These are phyloP conservation scores for Acacia concinna DNA, from an alignment of 331 rosid species.

Conservation along the genomic window DNA sequence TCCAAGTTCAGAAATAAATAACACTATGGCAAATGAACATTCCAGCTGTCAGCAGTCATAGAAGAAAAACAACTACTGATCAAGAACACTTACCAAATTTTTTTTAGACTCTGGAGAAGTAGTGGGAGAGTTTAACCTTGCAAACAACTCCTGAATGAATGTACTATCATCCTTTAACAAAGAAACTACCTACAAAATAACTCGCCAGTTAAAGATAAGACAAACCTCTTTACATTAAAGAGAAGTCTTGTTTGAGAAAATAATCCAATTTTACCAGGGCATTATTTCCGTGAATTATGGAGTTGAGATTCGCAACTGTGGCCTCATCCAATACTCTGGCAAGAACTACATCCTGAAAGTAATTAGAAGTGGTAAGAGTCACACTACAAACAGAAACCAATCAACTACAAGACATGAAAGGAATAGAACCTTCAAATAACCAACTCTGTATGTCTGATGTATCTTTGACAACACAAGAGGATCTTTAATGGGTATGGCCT, in stretches of 20 bases:
- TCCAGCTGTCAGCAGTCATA: slow-evolving; percentile 11
- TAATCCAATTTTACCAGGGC: slow-evolving; percentile 59
- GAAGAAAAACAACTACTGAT: slow-evolving; percentile 11
- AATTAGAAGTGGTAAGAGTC: slow-evolving; percentile 36
- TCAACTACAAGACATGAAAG: not conserved
- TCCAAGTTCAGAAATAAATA: slow-evolving; percentile 12
- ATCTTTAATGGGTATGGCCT: slow-evolving; percentile 93
- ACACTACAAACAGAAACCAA: not conserved
- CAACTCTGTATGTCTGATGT: slow-evolving; percentile 93
- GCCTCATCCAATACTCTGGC: slow-evolving; percentile 86
- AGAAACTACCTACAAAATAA: slow-evolving; percentile 74
- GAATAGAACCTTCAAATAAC: slow-evolving; percentile 76
- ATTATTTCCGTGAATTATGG: slow-evolving; percentile 81
- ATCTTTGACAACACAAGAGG: slow-evolving; percentile 71
- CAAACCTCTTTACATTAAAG: not conserved
- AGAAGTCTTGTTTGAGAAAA: slow-evolving; percentile 3
- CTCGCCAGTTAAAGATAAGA: slow-evolving; percentile 25
- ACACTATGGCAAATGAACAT: slow-evolving; percentile 2
- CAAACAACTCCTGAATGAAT: slow-evolving; percentile 88
- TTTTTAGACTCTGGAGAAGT: slow-evolving; percentile 72
- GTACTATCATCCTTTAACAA: slow-evolving; percentile 81
- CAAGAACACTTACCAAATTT: slow-evolving; percentile 59
- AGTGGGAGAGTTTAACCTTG: slow-evolving; percentile 64
- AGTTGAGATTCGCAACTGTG: slow-evolving; percentile 73
- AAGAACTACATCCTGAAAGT: slow-evolving; percentile 82